phyloP scores from a whole-genome alignment of 2,329 filamentous ascomycete genomes.

The Diaporthe destruens region DNA sequence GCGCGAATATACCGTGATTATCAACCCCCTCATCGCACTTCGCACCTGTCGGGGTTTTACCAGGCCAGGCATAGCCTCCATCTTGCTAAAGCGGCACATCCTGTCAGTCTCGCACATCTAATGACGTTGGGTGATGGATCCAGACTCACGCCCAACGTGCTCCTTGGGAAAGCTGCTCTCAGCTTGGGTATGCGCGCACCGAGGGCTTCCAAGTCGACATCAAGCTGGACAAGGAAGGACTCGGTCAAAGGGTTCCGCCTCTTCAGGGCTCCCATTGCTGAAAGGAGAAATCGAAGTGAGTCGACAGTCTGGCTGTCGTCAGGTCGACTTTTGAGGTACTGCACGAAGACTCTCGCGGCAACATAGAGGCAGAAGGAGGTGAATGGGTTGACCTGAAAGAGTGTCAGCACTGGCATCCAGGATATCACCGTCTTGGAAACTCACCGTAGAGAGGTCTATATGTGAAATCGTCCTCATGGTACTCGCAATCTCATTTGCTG shows the following conservation, averaged over 20 bases:
- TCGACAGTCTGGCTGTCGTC: conserved; percentile 83
- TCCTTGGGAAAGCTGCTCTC: conserved; percentile 66
- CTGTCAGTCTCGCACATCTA: not conserved
- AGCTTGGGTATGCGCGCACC: conserved; percentile 72
- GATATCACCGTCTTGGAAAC: conserved; percentile 48
- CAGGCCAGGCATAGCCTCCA: conserved; percentile 6
- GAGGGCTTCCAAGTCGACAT: conserved; percentile 87
- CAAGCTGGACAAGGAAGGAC: conserved; percentile 92
- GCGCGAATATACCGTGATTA: conserved; percentile 55
- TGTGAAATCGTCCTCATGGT: conserved; percentile 97
- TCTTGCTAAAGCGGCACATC: not conserved
- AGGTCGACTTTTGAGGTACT: conserved; percentile 94
- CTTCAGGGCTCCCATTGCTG: conserved; percentile 91
- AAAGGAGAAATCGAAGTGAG: conserved; percentile 89
- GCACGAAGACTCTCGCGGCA: conserved; percentile 93
- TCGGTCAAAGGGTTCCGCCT: conserved; percentile 90
- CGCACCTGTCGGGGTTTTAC: conserved; percentile 33
- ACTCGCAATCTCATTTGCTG: conserved; percentile 91
- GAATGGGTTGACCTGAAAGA: conserved; percentile 89
- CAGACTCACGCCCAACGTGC: conserved; percentile 62
- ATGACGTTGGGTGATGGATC: too few relatives aligned
- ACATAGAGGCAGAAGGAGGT: conserved; percentile 96
- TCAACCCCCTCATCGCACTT: conserved; percentile 32
- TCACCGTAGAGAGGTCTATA: conserved; percentile 83
- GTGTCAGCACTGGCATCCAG: not conserved